Percentiles rank a stretch among this genome's conserved stretches.
phyloP scores from a whole-genome alignment of 2,329 filamentous ascomycete species.

The Zelopaecilomyces penicillatus region DNA sequence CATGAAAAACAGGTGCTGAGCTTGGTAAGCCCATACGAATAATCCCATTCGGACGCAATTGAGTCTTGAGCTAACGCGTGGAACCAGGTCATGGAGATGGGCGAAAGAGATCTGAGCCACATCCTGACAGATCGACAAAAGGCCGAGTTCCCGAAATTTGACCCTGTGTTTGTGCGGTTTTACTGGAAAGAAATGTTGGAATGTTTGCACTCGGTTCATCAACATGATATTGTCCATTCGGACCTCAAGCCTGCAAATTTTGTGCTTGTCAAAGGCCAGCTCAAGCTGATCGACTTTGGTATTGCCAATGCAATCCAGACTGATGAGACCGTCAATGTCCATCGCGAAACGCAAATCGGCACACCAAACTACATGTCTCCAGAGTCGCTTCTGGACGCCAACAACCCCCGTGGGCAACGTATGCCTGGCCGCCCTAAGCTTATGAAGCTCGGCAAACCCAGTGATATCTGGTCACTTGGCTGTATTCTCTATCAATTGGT shows the following conservation, averaged over 20 bases:
- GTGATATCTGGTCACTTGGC: slow-evolving; percentile 90
- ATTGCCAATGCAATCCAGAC: slow-evolving; percentile 96
- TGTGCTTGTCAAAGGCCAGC: slow-evolving; percentile 76
- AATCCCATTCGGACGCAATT: background rate
- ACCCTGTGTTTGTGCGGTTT: slow-evolving; percentile 86
- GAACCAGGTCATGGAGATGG: slow-evolving; percentile 84
- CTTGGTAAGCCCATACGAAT: slow-evolving; percentile 50
- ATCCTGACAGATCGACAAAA: slow-evolving; percentile 69
- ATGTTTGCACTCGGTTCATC: slow-evolving; percentile 82
- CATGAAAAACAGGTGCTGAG: slow-evolving; percentile 82
- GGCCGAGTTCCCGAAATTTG: slow-evolving; percentile 65
- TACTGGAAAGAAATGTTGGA: slow-evolving; percentile 99
- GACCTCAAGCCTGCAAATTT: slow-evolving; percentile 98
- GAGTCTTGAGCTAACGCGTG: background rate
- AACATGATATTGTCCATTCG: slow-evolving; percentile 87
- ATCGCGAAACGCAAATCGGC: slow-evolving; percentile 89
- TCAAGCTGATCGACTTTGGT: slow-evolving; percentile 97
- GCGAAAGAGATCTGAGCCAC: slow-evolving; percentile 85
- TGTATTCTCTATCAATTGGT: slow-evolving; percentile 98
- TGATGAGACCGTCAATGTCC: slow-evolving; percentile 94
- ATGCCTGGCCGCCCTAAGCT: slow-evolving; percentile 52
- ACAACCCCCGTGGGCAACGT: slow-evolving; percentile 47
- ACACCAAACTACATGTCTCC: slow-evolving; percentile 99
- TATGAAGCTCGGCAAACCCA: slow-evolving; percentile 93
- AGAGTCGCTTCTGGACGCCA: slow-evolving; percentile 83